These are phyloP conservation scores for Trametes cingulata DNA, from an alignment of 768 basidiomycete genomes.

Conservation along the genomic window DNA sequence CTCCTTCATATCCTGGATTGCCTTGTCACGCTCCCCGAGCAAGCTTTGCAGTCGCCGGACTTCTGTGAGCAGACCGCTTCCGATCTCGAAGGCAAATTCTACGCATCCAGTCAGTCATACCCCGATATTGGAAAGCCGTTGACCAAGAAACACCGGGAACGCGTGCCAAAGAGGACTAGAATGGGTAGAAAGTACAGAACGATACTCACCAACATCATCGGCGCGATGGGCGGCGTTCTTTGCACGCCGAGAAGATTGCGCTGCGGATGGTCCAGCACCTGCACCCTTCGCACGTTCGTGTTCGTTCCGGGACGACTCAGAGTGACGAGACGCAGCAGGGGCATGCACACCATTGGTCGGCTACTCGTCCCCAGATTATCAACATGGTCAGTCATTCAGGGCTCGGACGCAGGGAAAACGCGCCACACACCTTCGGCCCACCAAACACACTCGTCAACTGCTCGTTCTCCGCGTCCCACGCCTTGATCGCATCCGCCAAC, in stretches of 20 bases:
- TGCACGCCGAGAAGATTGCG: constrained; percentile 79
- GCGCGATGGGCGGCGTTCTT: constrained; percentile 91
- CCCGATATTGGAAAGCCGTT: constrained; percentile 12
- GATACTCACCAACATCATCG: constrained; percentile 78
- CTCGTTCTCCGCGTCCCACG: constrained; percentile 81
- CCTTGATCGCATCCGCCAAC: constrained; percentile 69
- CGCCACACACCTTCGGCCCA: constrained; percentile 55
- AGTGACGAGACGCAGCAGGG: constrained; percentile 24
- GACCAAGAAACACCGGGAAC: too few relatives aligned
- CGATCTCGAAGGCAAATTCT: constrained; percentile 99
- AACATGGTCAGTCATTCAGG: constrained; percentile 8
- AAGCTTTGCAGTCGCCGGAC: constrained; percentile 89
- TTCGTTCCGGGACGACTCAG: constrained; percentile 21
- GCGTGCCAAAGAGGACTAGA: too few relatives aligned
- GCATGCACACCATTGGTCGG: constrained; percentile 41
- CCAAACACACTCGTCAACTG: constrained; percentile 67
- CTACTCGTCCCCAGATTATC: constrained; percentile 32
- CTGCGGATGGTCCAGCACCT: constrained; percentile 67
- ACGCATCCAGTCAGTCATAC: constrained; percentile 2
- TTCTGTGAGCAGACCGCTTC: constrained; percentile 87
- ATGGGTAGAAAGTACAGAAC: too few relatives aligned
- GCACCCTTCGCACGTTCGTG: constrained; percentile 63
- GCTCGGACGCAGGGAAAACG: not conserved
- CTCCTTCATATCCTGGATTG: constrained; percentile 87
- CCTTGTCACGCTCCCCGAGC: constrained; percentile 89